Base-by-base conservation (phyloP, 306 rosid genomes). In the Astragalus membranaceus region DNA sequence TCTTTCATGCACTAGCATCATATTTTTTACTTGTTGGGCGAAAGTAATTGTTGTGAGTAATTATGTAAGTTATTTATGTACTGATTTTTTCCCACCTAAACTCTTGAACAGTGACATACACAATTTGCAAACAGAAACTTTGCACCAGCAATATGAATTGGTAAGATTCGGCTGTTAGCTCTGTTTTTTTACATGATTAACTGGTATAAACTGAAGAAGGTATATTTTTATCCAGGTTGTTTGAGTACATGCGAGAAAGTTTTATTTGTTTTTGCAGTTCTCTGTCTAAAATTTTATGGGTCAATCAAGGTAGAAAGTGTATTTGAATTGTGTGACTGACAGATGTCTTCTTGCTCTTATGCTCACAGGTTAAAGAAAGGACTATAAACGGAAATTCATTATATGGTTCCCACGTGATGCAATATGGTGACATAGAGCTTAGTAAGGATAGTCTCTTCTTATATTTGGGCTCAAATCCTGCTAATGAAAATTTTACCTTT, bases 371-470 rank as follows among this genome's bases (percentile, higher is more conserved):
- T 48, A 95, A 91, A 79, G 73, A 17, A 57, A 91, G 96, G 85
- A 91, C 99, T 2, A 53, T 78, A 3, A 89, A 75, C 51, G 91
- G 77, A n/a, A 86, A 91, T 82, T 37, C 79, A 63, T 65, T 12
- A 30, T 87, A 76, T 69, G 95, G 99, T 35, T 94, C 99, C 59
- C 99, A 91, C 42, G 99, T 91, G 84, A 91, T 94, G 99, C 97
- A 94, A 81, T 94, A 78, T 64, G 99, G 99, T 61, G 96, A 89
- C 73, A 46, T 87, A 46, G 73, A 32, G 79, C 72, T 94, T 32
- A 86, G 87, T 88, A 77, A 58, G 83, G 3, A 89, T 37, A 10
- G 76, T 72, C 77, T 94, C 29, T 76, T 75, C 71, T 7, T 69
- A 39, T 94, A 88, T 78, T 69, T 94, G 84, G 99, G 99, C 47